Base-by-base conservation (phyloP, 306 rosid genomes). In the Lathyrus sativus region DNA sequence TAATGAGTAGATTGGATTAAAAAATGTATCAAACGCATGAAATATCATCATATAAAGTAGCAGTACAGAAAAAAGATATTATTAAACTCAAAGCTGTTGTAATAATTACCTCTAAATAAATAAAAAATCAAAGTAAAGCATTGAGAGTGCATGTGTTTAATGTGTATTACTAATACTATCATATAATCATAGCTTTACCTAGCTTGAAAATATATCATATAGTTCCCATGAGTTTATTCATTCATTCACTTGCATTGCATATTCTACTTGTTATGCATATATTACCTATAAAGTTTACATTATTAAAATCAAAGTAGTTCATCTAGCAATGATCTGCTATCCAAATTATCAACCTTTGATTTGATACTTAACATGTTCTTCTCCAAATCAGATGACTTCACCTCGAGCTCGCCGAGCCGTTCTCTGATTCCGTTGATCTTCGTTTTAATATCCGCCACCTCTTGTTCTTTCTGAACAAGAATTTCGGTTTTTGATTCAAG, bases 401-500 rank as follows among this genome's bases (percentile, higher is more conserved):
- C 33, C 80, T 93, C 90, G 39, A 93, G 85, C 78, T 93, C 89
- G 4, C 76, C 74, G 78, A 93, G 51, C 7, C 73, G 87, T 42
- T 78, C 83, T 73, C 26, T 74, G 17, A 85, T 85, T 44, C 77
- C 81, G 13, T 67, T 84, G 13, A 86, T 82, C 11, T 13, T 59
- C 31, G 79, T 70, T 80, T 83, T 86, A 9, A 87, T 59, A 67
- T 67, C 74, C 4, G 61, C 65, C 17, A 83, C 50, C 77, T 85
- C 96, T 57, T 82, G 73, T 63, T 89, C 98, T 81, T 90, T 90
- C 68, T 58, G 44, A 42, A 79, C 74, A 79, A 92, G 69, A 61
- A 12, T 79, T 78, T 85, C 83, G 74, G 74, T 11, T 33, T 81
- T 84, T 38, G 86, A 68, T 51, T 82, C 87, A 10, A 93, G 81